Evolutionary conservation across 2,329 filamentous ascomycete species (phyloP).

Genomic region (Fusarium robinianum): DNA sequence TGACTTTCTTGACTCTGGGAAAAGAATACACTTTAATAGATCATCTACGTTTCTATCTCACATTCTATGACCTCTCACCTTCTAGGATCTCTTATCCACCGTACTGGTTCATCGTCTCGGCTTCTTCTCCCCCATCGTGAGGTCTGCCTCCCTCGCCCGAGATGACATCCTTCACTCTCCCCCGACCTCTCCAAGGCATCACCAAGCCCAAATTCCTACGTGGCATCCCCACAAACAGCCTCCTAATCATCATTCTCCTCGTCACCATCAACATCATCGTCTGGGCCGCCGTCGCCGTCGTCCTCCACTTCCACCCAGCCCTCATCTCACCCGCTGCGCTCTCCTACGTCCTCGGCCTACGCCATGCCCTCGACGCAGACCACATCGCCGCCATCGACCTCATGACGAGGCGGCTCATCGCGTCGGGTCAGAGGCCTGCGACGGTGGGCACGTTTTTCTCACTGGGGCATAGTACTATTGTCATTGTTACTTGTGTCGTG

Average conservation of each 20-base stretch:
- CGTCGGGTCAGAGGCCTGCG: conserved; percentile 81
- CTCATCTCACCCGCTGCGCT: conserved; percentile 82
- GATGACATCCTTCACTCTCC: conserved; percentile 22
- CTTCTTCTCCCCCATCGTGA: not conserved
- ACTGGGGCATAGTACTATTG: conserved; percentile 90
- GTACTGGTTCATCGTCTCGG: not conserved
- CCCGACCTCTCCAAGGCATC: conserved; percentile 5
- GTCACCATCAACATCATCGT: conserved; percentile 56
- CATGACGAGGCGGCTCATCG: conserved; percentile 88
- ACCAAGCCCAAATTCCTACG: conserved; percentile 40
- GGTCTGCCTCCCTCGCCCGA: not conserved
- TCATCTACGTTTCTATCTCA: too few species aligned
- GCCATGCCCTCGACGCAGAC: conserved; percentile 97
- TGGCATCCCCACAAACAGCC: conserved; percentile 41
- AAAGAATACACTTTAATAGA: too few species aligned
- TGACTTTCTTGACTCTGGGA: too few species aligned
- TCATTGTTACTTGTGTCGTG: conserved; percentile 85
- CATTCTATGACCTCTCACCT: too few species aligned
- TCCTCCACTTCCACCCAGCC: conserved; percentile 58
- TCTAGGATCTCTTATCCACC: too few species aligned
- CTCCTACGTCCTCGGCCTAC: conserved; percentile 84
- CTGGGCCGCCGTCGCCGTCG: conserved; percentile 59
- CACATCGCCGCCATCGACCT: conserved; percentile 87
- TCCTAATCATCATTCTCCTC: conserved; percentile 57
- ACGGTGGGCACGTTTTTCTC: conserved; percentile 96